phyloP scores from a whole-genome alignment of 31 red algal species.

The Porphyra umbilicalis region DNA sequence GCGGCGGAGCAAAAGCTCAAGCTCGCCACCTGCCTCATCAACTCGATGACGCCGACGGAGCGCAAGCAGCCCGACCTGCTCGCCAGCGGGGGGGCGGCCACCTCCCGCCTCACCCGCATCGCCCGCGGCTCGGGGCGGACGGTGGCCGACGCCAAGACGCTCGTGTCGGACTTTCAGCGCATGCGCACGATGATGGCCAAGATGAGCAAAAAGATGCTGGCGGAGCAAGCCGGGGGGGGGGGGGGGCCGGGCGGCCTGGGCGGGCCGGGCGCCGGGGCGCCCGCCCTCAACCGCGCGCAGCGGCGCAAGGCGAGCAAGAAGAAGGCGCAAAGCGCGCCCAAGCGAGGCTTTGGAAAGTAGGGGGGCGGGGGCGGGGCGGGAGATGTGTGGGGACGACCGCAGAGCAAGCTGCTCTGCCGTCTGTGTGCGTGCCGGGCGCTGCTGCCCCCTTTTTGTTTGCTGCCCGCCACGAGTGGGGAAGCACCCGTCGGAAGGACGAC shows the following conservation, averaged over 20 bases:
- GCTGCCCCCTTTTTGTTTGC: too few species aligned
- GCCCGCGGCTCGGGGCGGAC: conserved; percentile 74
- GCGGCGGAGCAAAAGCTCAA: conserved; percentile 77
- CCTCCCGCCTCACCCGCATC: conserved; percentile 65
- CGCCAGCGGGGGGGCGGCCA: conserved; percentile 24
- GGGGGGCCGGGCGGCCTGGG: not conserved
- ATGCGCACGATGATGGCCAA: conserved; percentile 89
- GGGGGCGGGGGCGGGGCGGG: not conserved
- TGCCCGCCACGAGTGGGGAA: too few species aligned
- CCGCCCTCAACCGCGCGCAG: conserved; percentile 38
- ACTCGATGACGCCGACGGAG: conserved; percentile 94
- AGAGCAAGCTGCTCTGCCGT: too few species aligned
- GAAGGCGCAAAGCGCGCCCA: conserved; percentile 24
- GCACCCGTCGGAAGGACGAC: too few species aligned
- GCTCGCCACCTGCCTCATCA: conserved; percentile 83
- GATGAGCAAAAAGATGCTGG: conserved; percentile 78
- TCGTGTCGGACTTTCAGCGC: conserved; percentile 75
- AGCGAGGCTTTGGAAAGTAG: conserved; percentile 27
- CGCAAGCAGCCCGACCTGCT: conserved; percentile 83
- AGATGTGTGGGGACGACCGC: too few species aligned
- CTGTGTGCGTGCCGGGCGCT: too few species aligned
- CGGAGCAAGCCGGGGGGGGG: conserved; percentile 5
- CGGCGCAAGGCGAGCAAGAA: conserved; percentile 56
- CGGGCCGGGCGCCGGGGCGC: not conserved
- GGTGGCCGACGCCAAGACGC: conserved; percentile 35